Conservation (phyloP, 345 rosid genomes). For the Arabis alpina region DNA sequence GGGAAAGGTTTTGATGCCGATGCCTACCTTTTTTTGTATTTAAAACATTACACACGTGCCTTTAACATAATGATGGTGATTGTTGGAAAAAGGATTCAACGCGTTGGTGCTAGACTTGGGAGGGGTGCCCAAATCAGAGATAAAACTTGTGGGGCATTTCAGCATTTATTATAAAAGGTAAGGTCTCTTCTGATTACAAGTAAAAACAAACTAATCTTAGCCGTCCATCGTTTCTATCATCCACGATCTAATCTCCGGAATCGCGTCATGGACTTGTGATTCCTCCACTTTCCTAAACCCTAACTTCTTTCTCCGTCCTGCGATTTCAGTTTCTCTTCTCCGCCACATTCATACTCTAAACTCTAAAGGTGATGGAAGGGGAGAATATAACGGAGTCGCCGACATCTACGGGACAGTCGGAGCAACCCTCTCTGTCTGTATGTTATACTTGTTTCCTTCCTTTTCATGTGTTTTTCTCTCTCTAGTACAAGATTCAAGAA, state of each 20-base stretch:
- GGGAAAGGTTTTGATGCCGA: no score
- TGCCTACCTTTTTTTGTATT: no score
- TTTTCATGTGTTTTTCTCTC: background rate
- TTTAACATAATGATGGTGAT: background rate
- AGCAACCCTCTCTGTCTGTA: constrained; percentile 44
- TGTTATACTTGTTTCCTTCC: constrained; percentile 20
- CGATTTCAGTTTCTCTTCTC: background rate
- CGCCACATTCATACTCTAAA: background rate
- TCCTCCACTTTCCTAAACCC: constrained; percentile 33
- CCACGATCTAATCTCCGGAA: constrained; percentile 25
- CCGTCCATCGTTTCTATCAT: constrained; percentile 30
- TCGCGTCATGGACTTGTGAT: constrained; percentile 20
- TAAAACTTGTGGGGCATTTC: background rate
- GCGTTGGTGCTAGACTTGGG: background rate
- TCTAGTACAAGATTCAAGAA: no score
- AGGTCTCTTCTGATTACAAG: background rate
- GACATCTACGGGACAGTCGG: constrained; percentile 29
- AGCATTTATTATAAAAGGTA: background rate
- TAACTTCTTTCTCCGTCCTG: constrained; percentile 18
- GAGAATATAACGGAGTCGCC: constrained; percentile 30
- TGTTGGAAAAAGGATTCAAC: background rate
- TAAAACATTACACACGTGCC: constrained; percentile 22
- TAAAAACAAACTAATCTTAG: constrained; percentile 26
- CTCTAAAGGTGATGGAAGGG: constrained; percentile 28
- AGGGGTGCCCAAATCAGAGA: background rate